A percentile compares a stretch with the other conserved stretches of the same genome.
Evolutionary conservation across 225 moss, liverwort and hornwort species (phyloP).

Genomic region (Marchantia paleacea): DNA sequence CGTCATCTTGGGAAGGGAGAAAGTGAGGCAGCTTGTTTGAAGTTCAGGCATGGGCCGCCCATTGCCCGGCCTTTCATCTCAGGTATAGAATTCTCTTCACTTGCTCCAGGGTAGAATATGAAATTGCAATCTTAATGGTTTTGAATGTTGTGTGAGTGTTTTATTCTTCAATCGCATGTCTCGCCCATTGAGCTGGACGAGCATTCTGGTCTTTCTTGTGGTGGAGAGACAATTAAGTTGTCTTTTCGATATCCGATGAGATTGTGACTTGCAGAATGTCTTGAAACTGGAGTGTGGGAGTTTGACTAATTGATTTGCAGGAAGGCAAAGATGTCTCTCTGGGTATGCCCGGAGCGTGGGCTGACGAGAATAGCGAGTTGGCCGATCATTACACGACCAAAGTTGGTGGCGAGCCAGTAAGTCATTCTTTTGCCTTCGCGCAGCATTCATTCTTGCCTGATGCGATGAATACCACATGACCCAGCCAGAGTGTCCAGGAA

Average conservation of each 20-base stretch:
- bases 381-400: constrained; percentile 80
- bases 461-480: background rate
- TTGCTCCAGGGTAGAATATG: background rate
- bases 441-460: background rate
- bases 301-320: constrained; percentile 3
- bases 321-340: constrained; percentile 43
- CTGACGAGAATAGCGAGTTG: constrained; percentile 54
- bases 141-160: background rate
- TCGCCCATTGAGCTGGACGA: background rate
- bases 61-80: constrained; percentile 4
- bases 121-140: background rate
- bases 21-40: background rate
- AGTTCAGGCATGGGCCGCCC: background rate
- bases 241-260: background rate
- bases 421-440: background rate
- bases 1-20: background rate
- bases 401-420: constrained; percentile 84
- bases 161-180: background rate
- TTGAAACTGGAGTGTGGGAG: background rate
- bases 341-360: constrained; percentile 87
- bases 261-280: background rate
- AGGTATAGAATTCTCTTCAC: background rate
- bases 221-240: background rate
- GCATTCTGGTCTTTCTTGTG: background rate
- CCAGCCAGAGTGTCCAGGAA: background rate